These are phyloP conservation scores for Amaranthus hypochondriacus DNA, from an alignment of 148 eudicot species.

Conservation along the genomic window DNA sequence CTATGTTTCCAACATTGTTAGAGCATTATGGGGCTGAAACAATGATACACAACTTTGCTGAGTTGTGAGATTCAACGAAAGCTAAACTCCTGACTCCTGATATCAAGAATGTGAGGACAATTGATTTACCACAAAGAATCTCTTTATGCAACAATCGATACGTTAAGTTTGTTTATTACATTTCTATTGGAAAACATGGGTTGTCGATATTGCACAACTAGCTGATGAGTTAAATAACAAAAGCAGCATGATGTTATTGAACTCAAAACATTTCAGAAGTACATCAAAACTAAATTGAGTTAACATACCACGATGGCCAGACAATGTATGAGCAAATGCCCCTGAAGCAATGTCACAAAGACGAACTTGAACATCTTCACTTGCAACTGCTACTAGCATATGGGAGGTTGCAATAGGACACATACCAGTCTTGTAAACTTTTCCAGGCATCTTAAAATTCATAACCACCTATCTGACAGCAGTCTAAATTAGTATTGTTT, in stretches of 20 bases:
- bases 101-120: no score
- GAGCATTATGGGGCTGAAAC: no score
- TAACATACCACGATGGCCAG: conserved; percentile 96
- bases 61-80: no score
- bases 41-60: no score
- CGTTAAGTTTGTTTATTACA: no score
- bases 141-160: no score
- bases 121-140: no score
- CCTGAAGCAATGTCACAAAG: conserved; percentile 97
- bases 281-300: background rate
- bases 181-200: no score
- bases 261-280: background rate
- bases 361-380: conserved; percentile 99
- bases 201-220: no score
- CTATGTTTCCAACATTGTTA: no score
- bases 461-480: conserved; percentile 48
- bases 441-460: conserved; percentile 98
- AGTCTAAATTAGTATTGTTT: conserved; percentile 4
- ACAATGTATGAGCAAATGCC: conserved; percentile 93
- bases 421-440: conserved; percentile 90
- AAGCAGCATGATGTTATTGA: background rate
- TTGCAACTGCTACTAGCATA: conserved; percentile 93
- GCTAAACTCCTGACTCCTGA: no score
- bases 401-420: conserved; percentile 78
- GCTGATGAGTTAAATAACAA: no score